Evolutionary conservation across 192 early-diverging fungal genomes (phyloP).

Genomic region (Podila clonocystis): DNA sequence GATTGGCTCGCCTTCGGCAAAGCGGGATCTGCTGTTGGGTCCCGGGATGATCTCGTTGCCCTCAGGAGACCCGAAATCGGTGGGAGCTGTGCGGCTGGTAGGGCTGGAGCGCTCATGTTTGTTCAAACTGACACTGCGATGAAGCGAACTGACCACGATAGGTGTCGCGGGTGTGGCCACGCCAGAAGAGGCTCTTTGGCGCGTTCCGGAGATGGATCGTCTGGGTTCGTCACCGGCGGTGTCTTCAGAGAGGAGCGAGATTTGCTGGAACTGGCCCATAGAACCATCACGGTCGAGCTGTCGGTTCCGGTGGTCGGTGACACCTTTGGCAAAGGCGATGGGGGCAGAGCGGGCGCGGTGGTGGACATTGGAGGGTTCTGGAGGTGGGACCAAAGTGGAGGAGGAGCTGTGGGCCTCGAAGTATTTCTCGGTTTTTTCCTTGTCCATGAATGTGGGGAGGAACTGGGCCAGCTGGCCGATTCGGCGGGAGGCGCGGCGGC

Average conservation of each 20-base stretch:
- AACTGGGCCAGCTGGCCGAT: constrained; percentile 43
- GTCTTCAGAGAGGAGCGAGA: constrained; percentile 34
- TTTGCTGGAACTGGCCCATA: constrained; percentile 48
- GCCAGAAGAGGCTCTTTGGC: constrained; percentile 1
- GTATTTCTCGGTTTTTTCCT: constrained; percentile 46
- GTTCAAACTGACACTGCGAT: constrained; percentile 44
- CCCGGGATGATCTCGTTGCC: constrained; percentile 13
- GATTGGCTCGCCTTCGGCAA: constrained; percentile 31
- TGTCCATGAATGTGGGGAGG: constrained; percentile 49
- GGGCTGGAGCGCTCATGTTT: constrained; percentile 10
- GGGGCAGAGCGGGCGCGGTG: constrained; percentile 33
- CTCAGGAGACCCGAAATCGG: constrained; percentile 1
- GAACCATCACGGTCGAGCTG: constrained; percentile 40
- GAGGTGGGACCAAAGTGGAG: constrained; percentile 13
- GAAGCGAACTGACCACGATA: constrained; percentile 23
- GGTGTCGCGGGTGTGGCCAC: constrained; percentile 9
- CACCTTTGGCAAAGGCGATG: constrained; percentile 35
- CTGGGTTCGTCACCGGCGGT: constrained; percentile 5
- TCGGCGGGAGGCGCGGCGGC: constrained; percentile 31
- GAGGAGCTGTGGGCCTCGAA: constrained; percentile 30
- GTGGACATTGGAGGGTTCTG: constrained; percentile 30
- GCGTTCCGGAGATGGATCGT: constrained; percentile 10
- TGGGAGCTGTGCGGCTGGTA: constrained; percentile 11
- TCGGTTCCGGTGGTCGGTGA: constrained; percentile 31
- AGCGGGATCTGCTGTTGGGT: background rate